phyloP scores from a whole-genome alignment of 164 flowering plant species.

The Kingdonia uniflora region DNA sequence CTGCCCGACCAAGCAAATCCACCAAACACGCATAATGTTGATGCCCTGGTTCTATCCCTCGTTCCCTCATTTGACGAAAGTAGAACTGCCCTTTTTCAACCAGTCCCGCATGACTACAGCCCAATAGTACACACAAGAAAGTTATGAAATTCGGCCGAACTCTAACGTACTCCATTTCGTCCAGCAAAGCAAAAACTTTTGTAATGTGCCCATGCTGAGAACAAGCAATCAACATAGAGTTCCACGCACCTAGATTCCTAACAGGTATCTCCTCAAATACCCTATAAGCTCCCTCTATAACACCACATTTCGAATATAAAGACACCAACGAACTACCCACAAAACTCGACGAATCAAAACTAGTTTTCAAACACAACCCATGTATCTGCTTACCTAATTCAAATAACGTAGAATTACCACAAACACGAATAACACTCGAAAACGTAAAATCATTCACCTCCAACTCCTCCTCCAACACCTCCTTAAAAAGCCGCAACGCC shows the following conservation, averaged over 20 bases:
- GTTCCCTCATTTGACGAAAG: conserved; percentile 52
- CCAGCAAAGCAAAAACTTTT: conserved; percentile 39
- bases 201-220: conserved; percentile 73
- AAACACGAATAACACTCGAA: conserved; percentile 67
- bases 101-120: conserved; percentile 86
- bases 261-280: conserved; percentile 34
- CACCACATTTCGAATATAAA: conserved; percentile 73
- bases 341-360: conserved; percentile 49
- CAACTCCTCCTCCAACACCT: conserved; percentile 40
- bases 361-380: conserved; percentile 54
- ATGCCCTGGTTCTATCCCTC: conserved; percentile 61
- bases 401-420: conserved; percentile 52
- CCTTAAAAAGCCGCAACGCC: conserved; percentile 62
- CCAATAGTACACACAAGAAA: conserved; percentile 63
- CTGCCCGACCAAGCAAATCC: conserved; percentile 80
- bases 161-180: conserved; percentile 39
- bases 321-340: conserved; percentile 79
- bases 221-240: conserved; percentile 72
- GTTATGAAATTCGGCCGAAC: conserved; percentile 77
- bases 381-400: conserved; percentile 76
- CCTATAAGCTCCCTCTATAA: conserved; percentile 45
- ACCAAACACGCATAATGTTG: conserved; percentile 80
- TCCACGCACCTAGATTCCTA: conserved; percentile 88
- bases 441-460: conserved; percentile 82
- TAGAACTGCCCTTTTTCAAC: conserved; percentile 57